Evolutionary conservation across 352 stramenopile genomes (phyloP).

Genomic region (Globisporangium okanoganense): DNA sequence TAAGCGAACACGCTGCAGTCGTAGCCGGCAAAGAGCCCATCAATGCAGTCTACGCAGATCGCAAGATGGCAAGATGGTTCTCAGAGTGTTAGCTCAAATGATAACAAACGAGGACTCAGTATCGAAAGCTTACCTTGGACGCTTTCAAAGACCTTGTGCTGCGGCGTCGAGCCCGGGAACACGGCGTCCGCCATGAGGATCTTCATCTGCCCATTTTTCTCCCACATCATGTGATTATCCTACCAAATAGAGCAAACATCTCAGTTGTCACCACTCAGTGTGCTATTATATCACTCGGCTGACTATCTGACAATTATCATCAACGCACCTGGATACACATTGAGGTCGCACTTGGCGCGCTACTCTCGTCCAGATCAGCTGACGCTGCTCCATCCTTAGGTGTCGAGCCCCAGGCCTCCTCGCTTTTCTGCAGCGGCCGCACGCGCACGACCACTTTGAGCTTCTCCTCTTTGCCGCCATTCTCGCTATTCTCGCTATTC

Average conservation of each 20-base stretch:
- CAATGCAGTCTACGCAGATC: constrained; percentile 41
- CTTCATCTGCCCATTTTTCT: constrained; percentile 68
- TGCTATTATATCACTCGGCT: too few relatives aligned
- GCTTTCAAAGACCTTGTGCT: constrained; percentile 46
- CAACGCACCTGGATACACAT: constrained; percentile 31
- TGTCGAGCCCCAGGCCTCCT: constrained; percentile 36
- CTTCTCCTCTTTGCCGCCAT: constrained; percentile 34
- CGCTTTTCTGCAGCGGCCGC: constrained; percentile 43
- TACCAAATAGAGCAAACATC: constrained; percentile 3
- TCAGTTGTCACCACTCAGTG: too few relatives aligned
- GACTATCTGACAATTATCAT: neutral
- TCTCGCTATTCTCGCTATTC: neutral
- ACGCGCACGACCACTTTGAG: constrained; percentile 64
- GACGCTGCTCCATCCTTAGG: too few relatives aligned
- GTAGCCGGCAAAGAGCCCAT: constrained; percentile 55
- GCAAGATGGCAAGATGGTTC: too few relatives aligned
- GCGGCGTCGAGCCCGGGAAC: constrained; percentile 30
- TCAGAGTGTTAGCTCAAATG: too few relatives aligned
- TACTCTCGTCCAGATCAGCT: neutral
- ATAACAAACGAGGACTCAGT: neutral
- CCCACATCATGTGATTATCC: constrained; percentile 48
- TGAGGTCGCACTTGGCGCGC: constrained; percentile 9
- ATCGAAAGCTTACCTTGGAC: constrained; percentile 36
- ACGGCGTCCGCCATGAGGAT: constrained; percentile 50
- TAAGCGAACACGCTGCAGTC: constrained; percentile 76